Evolutionary conservation across 495 filamentous ascomycete genomes (phyloP).

Genomic region (Astrothelium macrocarpum): DNA sequence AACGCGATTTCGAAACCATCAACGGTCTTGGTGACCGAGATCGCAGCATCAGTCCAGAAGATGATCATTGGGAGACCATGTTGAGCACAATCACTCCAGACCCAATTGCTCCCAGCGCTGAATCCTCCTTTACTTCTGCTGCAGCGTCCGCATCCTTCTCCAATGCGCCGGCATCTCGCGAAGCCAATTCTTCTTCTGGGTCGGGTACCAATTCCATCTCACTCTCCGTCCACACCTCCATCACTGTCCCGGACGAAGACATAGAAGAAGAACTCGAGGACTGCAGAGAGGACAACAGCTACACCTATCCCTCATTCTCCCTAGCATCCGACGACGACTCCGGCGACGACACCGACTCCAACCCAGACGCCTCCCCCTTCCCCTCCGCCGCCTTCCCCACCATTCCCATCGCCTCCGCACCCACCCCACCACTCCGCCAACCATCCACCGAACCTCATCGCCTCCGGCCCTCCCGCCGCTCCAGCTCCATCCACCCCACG

Average conservation of each 20-base stretch:
- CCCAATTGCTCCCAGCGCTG: conserved; percentile 64
- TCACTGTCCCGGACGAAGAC: conserved; percentile 22
- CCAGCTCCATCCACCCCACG: neutral
- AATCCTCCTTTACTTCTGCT: conserved; percentile 68
- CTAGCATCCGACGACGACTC: conserved; percentile 21
- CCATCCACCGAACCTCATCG: neutral
- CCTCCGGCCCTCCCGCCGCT: neutral
- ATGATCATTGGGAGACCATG: conserved; percentile 65
- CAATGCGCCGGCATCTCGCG: conserved; percentile 27
- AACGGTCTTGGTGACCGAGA: conserved; percentile 79
- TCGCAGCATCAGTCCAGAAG: conserved; percentile 61
- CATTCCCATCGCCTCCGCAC: neutral
- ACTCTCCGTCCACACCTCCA: conserved; percentile 23
- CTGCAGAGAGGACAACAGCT: neutral
- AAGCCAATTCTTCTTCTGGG: conserved; percentile 26
- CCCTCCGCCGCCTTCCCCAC: neutral
- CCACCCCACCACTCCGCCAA: neutral
- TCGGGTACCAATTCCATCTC: conserved; percentile 27
- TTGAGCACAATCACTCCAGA: conserved; percentile 73
- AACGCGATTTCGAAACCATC: conserved; percentile 19
- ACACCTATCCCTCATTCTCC: conserved; percentile 2
- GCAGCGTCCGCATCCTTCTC: conserved; percentile 42
- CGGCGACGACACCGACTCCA: conserved; percentile 17
- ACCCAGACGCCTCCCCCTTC: conserved; percentile 16
- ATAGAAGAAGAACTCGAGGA: conserved; percentile 10